These are phyloP conservation scores for Termitomyces sp. DNA, from an alignment of 768 basidiomycete genomes.

Conservation along the genomic window DNA sequence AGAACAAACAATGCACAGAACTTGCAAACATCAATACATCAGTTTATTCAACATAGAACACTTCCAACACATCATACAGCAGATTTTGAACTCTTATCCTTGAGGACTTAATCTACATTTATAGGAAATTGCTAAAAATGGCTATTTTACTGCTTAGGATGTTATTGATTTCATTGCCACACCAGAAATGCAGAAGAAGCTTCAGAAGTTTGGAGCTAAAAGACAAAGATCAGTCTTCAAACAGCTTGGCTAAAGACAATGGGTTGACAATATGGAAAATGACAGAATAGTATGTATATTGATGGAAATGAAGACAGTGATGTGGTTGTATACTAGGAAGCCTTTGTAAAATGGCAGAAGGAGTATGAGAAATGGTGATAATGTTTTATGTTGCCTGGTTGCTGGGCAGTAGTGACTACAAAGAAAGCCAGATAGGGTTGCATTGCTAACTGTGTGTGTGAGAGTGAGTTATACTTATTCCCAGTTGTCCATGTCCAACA, in stretches of 20 bases:
- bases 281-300: neutral
- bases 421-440: too few relatives aligned
- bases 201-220: neutral
- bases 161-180: neutral
- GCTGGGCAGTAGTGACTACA: too few relatives aligned
- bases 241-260: neutral
- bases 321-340: neutral
- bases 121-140: neutral
- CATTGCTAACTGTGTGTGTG: too few relatives aligned
- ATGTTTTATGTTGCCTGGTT: too few relatives aligned
- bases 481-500: too few relatives aligned
- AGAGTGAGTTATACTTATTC: too few relatives aligned
- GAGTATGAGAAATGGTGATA: neutral
- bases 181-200: neutral
- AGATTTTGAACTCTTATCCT: neutral
- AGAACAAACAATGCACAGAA: neutral
- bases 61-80: neutral
- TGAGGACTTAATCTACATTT: neutral
- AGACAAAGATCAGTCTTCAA: neutral
- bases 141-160: neutral
- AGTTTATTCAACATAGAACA: too few relatives aligned
- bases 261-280: neutral
- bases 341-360: neutral
- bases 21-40: too few relatives aligned
- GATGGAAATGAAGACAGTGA: slow-evolving; percentile 6